These are phyloP conservation scores for Candida railenensis DNA, from an alignment of 805 yeast species.

Conservation along the genomic window DNA sequence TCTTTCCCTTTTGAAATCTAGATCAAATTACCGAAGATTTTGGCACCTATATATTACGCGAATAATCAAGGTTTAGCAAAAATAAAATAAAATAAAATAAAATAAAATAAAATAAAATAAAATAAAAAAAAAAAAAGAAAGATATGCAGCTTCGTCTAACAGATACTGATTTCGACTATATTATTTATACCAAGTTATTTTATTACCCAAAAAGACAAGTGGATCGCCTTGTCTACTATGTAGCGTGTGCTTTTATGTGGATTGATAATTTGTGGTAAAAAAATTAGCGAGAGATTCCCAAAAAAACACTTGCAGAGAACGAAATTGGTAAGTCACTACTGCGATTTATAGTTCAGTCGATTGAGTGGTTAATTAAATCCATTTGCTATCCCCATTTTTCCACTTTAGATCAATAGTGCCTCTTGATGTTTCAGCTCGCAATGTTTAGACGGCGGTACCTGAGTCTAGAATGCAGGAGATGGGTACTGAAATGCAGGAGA, in stretches of 20 bases:
- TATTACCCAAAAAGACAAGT: background rate
- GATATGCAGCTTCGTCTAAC: background rate
- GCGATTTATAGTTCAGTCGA: no score
- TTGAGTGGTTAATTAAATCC: no score
- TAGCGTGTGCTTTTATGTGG: no score
- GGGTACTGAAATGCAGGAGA: background rate
- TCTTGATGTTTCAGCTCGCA: conserved; percentile 1
- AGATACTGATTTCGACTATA: background rate
- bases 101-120: background rate
- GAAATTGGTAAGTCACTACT: no score
- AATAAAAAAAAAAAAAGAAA: background rate
- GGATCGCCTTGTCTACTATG: background rate
- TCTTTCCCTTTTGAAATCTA: background rate
- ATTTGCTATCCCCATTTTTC: no score
- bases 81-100: background rate
- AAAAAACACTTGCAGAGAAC: no score
- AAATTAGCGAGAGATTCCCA: no score
- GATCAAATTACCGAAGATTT: background rate
- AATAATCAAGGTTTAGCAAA: background rate
- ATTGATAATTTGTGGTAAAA: no score
- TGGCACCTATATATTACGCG: conserved; percentile 1
- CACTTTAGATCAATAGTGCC: no score
- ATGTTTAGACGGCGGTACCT: conserved; percentile 6
- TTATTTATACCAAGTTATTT: background rate
- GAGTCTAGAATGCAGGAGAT: conserved; percentile 6